These are phyloP conservation scores for Aureobasidium lini DNA, from an alignment of 2,329 filamentous ascomycete genomes.

Conservation along the genomic window DNA sequence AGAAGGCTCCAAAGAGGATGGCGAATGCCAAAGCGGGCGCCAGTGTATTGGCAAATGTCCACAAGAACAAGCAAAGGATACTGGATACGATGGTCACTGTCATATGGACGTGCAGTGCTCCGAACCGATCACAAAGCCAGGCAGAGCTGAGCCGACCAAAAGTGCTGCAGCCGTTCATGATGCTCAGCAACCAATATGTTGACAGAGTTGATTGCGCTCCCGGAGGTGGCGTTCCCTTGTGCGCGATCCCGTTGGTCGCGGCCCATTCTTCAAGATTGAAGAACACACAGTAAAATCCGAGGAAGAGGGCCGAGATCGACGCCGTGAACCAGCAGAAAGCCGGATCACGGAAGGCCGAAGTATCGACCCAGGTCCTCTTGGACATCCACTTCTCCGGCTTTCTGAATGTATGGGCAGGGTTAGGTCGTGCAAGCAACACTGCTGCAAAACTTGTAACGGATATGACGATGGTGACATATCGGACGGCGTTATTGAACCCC, in stretches of 20 bases:
- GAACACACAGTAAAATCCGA: slow-evolving; percentile 46
- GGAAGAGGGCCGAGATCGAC: slow-evolving; percentile 41
- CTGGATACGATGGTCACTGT: slow-evolving; percentile 34
- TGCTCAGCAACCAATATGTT: slow-evolving; percentile 42
- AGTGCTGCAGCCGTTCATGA: slow-evolving; percentile 44
- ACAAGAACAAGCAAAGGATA: slow-evolving; percentile 37
- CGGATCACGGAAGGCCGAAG: slow-evolving; percentile 35
- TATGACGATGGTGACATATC: slow-evolving; percentile 36
- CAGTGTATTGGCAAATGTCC: slow-evolving; percentile 34
- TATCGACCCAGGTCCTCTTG: slow-evolving; percentile 35
- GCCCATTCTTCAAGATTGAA: slow-evolving; percentile 50
- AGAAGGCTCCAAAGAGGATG: slow-evolving; percentile 41
- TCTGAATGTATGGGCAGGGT: slow-evolving; percentile 33
- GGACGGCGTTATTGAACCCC: slow-evolving; percentile 40
- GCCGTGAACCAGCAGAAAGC: slow-evolving; percentile 39
- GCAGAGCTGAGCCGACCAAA: slow-evolving; percentile 39
- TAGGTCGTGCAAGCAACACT: slow-evolving; percentile 36
- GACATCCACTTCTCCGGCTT: slow-evolving; percentile 34
- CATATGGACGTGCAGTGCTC: slow-evolving; percentile 41
- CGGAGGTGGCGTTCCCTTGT: slow-evolving; percentile 23
- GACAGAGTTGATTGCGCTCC: slow-evolving; percentile 26
- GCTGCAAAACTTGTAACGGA: slow-evolving; percentile 34
- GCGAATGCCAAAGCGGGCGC: slow-evolving; percentile 39
- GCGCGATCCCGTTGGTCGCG: slow-evolving; percentile 34
- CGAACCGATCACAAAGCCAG: slow-evolving; percentile 38